A percentile compares a stretch with the other conserved stretches of the same genome.
Evolutionary conservation across 768 basidiomycete species (phyloP).

Genomic region (Mycena haematopus): DNA sequence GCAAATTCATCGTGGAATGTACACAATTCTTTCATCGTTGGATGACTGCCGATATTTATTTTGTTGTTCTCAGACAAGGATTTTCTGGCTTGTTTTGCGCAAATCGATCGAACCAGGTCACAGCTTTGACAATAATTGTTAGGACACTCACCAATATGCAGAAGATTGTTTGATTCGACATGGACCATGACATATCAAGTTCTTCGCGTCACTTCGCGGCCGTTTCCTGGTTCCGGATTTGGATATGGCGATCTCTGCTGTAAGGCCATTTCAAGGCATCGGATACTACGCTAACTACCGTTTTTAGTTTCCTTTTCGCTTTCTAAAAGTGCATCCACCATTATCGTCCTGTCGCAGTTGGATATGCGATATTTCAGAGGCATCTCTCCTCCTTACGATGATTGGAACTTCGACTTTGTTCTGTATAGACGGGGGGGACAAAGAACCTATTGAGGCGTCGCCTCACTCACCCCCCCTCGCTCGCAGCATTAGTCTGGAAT

Average conservation of each 20-base stretch:
- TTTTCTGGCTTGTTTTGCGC: slow-evolving; percentile 52
- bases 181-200: slow-evolving; percentile 37
- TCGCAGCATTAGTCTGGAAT: slow-evolving; percentile 34
- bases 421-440: slow-evolving; percentile 42
- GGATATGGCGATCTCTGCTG: slow-evolving; percentile 38
- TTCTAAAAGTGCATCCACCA: too few species aligned
- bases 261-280: slow-evolving; percentile 5
- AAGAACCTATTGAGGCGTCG: slow-evolving; percentile 27
- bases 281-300: slow-evolving; percentile 26
- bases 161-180: slow-evolving; percentile 31
- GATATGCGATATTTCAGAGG: slow-evolving; percentile 43
- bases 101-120: slow-evolving; percentile 46
- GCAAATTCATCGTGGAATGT: slow-evolving; percentile 65
- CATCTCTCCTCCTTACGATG: slow-evolving; percentile 32
- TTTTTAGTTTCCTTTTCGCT: slow-evolving; percentile 37
- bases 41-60: not conserved
- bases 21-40: slow-evolving; percentile 20
- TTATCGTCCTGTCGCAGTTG: slow-evolving; percentile 47
- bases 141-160: slow-evolving; percentile 42
- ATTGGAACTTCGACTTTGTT: slow-evolving; percentile 47
- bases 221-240: slow-evolving; percentile 33
- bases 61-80: slow-evolving; percentile 50
- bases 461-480: slow-evolving; percentile 30
- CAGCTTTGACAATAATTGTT: slow-evolving; percentile 49
- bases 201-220: slow-evolving; percentile 31